phyloP scores from a whole-genome alignment of 352 stramenopile genomes.

The Phytophthora cactorum region DNA sequence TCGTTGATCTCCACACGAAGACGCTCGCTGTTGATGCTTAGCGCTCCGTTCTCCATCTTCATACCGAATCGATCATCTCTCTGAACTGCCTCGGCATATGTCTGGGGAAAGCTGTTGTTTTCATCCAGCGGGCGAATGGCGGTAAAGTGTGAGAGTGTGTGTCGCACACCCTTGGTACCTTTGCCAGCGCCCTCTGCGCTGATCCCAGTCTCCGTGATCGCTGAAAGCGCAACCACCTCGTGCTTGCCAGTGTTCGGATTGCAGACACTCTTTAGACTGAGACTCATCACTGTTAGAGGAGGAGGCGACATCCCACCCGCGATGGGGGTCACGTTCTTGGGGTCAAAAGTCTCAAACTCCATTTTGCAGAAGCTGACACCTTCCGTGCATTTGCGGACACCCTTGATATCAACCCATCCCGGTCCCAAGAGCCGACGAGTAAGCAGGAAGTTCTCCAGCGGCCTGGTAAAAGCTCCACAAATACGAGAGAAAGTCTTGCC shows the following conservation, averaged over 20 bases:
- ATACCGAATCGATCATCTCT: slow-evolving; percentile 69
- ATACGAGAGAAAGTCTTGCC: slow-evolving; percentile 95
- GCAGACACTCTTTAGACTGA: slow-evolving; percentile 98
- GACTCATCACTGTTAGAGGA: slow-evolving; percentile 95
- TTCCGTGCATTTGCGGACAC: slow-evolving; percentile 75
- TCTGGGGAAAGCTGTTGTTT: slow-evolving; percentile 64
- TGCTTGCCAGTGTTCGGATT: slow-evolving; percentile 96
- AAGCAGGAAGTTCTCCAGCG: slow-evolving; percentile 98
- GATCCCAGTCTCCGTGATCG: slow-evolving; percentile 79
- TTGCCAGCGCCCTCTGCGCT: slow-evolving; percentile 63
- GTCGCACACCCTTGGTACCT: slow-evolving; percentile 41
- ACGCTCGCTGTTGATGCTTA: slow-evolving; percentile 53
- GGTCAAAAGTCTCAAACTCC: slow-evolving; percentile 93
- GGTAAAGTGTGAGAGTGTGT: slow-evolving; percentile 80
- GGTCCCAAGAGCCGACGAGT: slow-evolving; percentile 98
- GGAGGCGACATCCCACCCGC: slow-evolving; percentile 77
- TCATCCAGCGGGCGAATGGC: slow-evolving; percentile 78
- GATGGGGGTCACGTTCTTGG: slow-evolving; percentile 91
- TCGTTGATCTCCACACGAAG: slow-evolving; percentile 84
- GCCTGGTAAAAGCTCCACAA: slow-evolving; percentile 93
- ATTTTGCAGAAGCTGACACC: slow-evolving; percentile 93
- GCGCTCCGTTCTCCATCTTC: slow-evolving; percentile 39
- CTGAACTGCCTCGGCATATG: slow-evolving; percentile 60
- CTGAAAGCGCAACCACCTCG: slow-evolving; percentile 93
- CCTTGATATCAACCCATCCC: slow-evolving; percentile 96